phyloP scores from a whole-genome alignment of 257 asterid genomes.

The Echium plantagineum region DNA sequence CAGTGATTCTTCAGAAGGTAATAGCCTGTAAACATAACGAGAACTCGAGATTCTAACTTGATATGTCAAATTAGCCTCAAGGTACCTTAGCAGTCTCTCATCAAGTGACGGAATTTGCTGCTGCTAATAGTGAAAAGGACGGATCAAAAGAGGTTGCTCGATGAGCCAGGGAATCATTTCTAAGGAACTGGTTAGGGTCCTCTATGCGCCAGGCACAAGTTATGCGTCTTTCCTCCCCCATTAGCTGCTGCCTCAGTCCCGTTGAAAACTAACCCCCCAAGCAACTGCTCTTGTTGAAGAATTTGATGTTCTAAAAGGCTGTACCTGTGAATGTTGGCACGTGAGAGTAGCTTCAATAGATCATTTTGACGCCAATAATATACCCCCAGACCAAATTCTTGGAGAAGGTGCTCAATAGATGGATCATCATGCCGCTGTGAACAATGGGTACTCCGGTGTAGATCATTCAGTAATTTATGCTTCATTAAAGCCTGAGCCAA shows the following conservation, averaged over 20 bases:
- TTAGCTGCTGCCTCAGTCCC: conserved; percentile 65
- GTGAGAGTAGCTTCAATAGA: conserved; percentile 58
- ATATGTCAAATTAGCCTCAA: conserved; percentile 47
- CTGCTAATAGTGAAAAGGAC: conserved; percentile 49
- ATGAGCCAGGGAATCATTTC: conserved; percentile 45
- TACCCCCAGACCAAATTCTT: conserved; percentile 59
- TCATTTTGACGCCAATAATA: conserved; percentile 59
- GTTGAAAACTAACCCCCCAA: conserved; percentile 66
- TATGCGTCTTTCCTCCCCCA: conserved; percentile 68
- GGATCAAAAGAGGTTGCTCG: conserved; percentile 55
- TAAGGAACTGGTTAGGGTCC: conserved; percentile 59
- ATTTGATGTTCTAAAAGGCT: conserved; percentile 75
- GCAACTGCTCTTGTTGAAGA: conserved; percentile 70
- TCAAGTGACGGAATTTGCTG: conserved; percentile 60
- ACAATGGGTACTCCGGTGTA: conserved; percentile 59
- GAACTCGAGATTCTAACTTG: conserved; percentile 73
- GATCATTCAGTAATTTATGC: conserved; percentile 67
- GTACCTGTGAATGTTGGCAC: conserved; percentile 67
- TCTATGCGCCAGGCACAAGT: conserved; percentile 61
- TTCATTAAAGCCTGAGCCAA: conserved; percentile 62
- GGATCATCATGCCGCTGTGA: conserved; percentile 68
- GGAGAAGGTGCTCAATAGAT: conserved; percentile 74
- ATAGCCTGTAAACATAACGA: conserved; percentile 45
- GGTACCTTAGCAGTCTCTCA: conserved; percentile 47
- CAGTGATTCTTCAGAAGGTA: conserved; percentile 58